Percentiles rank a stretch among this genome's conserved stretches.
phyloP scores from a whole-genome alignment of 2,329 filamentous ascomycete genomes.

The Cytospora piceae region DNA sequence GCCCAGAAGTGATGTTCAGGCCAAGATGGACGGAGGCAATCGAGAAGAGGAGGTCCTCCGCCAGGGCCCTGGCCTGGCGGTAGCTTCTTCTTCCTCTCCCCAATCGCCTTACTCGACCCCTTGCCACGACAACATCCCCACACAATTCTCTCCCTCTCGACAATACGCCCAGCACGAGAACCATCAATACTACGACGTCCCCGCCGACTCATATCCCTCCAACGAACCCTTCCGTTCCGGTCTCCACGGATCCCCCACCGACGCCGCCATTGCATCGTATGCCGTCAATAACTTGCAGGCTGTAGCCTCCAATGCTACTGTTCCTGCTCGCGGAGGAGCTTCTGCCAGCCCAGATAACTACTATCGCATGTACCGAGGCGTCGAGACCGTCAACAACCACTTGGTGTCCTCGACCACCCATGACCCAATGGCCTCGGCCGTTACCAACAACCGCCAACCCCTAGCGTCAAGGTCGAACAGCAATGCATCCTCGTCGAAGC shows the following conservation, averaged over 20 bases:
- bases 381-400: conserved; percentile 43
- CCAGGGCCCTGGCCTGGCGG: conserved; percentile 37
- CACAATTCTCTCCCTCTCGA: conserved; percentile 31
- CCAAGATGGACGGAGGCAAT: conserved; percentile 54
- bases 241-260: conserved; percentile 27
- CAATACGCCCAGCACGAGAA: conserved; percentile 33
- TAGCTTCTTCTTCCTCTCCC: conserved; percentile 38
- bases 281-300: conserved; percentile 44
- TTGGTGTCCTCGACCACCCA: conserved; percentile 46
- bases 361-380: conserved; percentile 54
- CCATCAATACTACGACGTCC: conserved; percentile 35
- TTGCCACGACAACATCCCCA: conserved; percentile 37
- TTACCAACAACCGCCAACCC: conserved; percentile 47
- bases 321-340: conserved; percentile 36
- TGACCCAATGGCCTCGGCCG: conserved; percentile 43
- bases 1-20: conserved; percentile 42
- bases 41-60: conserved; percentile 48
- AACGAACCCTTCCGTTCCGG: conserved; percentile 1
- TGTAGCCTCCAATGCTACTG: conserved; percentile 44
- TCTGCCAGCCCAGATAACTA: conserved; percentile 58
- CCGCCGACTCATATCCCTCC: conserved; percentile 16
- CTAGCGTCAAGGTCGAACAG: conserved; percentile 53
- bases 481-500: conserved; percentile 54
- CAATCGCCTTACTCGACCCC: conserved; percentile 35
- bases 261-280: conserved; percentile 41